phyloP scores from a whole-genome alignment of 192 early-diverging fungal genomes.

The Lobulomyces angularis region DNA sequence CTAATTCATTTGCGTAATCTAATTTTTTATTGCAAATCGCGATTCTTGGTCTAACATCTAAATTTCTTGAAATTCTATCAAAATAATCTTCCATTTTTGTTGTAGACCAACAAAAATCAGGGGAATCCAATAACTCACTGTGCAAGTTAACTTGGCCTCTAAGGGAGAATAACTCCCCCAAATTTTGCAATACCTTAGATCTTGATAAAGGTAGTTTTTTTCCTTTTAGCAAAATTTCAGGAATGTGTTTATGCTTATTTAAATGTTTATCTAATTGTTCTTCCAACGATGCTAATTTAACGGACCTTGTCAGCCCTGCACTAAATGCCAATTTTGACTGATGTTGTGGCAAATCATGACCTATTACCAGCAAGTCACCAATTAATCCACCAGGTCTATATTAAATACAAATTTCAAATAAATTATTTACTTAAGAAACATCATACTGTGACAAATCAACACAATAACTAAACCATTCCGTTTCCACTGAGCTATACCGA shows the following conservation, averaged over 20 bases:
- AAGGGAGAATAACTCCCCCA: conserved; percentile 38
- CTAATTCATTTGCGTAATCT: conserved; percentile 55
- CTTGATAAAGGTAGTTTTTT: conserved; percentile 29
- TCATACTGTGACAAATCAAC: conserved; percentile 26
- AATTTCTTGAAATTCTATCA: conserved; percentile 27
- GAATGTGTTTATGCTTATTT: conserved; percentile 29
- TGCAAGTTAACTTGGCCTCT: conserved; percentile 41
- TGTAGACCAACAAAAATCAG: conserved; percentile 48
- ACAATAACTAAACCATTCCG: conserved; percentile 39
- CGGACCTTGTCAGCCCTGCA: conserved; percentile 39
- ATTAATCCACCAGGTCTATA: conserved; percentile 23
- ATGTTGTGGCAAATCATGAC: conserved; percentile 21
- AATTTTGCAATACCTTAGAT: conserved; percentile 27
- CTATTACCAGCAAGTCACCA: conserved; percentile 38
- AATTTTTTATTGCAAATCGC: conserved; percentile 49
- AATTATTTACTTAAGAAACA: too few relatives aligned
- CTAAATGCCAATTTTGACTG: conserved; percentile 43
- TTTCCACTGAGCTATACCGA: conserved; percentile 20
- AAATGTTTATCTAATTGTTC: conserved; percentile 37
- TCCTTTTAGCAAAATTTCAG: conserved; percentile 29
- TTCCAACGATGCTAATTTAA: conserved; percentile 42
- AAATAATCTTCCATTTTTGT: conserved; percentile 37
- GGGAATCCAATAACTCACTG: conserved; percentile 43
- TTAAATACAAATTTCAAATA: conserved; percentile 3
- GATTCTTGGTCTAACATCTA: conserved; percentile 44